phyloP scores from a whole-genome alignment of 306 rosid species.

The Medicago truncatula region MtrunA17r5.0-ANR NC_053044.1:23480001-23480500 shows the following conservation, averaged over 20 bases:
- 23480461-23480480: neutral
- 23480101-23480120: neutral
- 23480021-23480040: conserved; percentile 1
- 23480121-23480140: neutral
- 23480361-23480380: neutral
- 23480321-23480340: neutral
- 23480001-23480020: neutral
- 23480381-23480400: neutral
- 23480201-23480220: neutral
- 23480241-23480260: neutral
- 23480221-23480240: neutral
- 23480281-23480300: neutral
- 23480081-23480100: neutral
- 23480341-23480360: neutral
- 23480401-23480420: neutral
- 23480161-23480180: neutral
- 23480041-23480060: neutral
- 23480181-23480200: neutral
- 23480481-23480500: neutral
- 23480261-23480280: neutral
- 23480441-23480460: neutral
- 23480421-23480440: neutral
- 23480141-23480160: neutral
- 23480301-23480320: neutral
- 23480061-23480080: neutral